Evolutionary conservation across 495 filamentous ascomycete genomes (phyloP), one percentile per base, ranked within the genome.

Genomic region (Ramalina peruviana): DNA sequence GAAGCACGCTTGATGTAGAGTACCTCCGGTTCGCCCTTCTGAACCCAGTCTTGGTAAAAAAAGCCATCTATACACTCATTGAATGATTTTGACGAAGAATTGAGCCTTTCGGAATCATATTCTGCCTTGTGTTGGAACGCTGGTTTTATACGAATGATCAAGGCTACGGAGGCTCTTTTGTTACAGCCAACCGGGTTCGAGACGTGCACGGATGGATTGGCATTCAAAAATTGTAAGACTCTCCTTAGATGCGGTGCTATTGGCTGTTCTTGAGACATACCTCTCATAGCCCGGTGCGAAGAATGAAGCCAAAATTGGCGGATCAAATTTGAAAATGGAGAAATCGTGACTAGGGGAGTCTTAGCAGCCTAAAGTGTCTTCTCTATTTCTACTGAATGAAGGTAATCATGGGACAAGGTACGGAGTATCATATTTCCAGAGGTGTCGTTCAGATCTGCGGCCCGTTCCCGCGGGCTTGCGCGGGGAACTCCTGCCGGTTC

Each of bases 1-100:
- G 80, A 73, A 19, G 85, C 79, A 40, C 85, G 69, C 61, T 88
- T 88, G 61, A 89, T 89, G 57, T 87, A 86, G 12, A 87, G 68
- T 11, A 81, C 69, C 58, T 89, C 85, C 3, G 84, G 78, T 50
- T 83, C 79, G n/a, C 84, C 85, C 59, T 82, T 63, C 42, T 76
- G 69, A 10, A 85, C 82, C 85, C 85, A 89, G 9, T 69, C 53
- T 51, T 83, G 82, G 1, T 68, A 64, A 59, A 87, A 88, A 67
- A 86, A 88, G 15, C 62, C 57, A 16, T 76, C 65, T 26, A 86
- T 55, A 38, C 65, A 68, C 21, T 74, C 54, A 45, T 67, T 58
- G 33, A 65, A 57, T 3, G 68, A 54, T 27, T 39, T 52, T n/a
- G 58, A 49, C 11, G 61, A 65, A 43, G 51, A 50, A 44, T 68